Percentiles rank a stretch among this genome's conserved stretches.
phyloP scores from a whole-genome alignment of 352 stramenopile species.

The Globisporangium emineosum region DNA sequence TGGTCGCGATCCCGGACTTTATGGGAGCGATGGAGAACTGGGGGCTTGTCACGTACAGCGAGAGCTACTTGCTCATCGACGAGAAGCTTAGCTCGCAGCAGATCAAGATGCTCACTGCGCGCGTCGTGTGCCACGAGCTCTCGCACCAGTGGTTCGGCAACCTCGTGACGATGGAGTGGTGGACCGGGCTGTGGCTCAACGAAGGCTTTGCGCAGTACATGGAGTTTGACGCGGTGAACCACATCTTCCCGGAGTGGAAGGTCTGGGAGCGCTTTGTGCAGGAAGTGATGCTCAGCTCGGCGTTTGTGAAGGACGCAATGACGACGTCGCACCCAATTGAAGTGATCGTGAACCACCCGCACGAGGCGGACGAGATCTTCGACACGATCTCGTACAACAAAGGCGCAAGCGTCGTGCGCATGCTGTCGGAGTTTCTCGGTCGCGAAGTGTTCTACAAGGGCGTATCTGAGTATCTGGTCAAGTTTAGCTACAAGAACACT shows the following conservation, averaged over 20 bases:
- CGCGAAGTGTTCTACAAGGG: constrained; percentile 74
- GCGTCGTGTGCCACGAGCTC: constrained; percentile 96
- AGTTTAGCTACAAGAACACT: constrained; percentile 94
- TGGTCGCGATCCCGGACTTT: constrained; percentile 96
- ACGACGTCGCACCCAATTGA: constrained; percentile 93
- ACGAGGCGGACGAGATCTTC: constrained; percentile 98
- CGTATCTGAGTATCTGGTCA: constrained; percentile 93
- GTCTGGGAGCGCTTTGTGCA: constrained; percentile 96
- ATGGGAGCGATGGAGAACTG: constrained; percentile 95
- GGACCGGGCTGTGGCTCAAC: constrained; percentile 96
- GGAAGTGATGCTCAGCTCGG: constrained; percentile 59
- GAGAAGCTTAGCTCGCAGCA: constrained; percentile 53
- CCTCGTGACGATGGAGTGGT: constrained; percentile 98
- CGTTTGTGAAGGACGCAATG: constrained; percentile 91
- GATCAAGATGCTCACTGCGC: constrained; percentile 77
- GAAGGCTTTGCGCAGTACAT: constrained; percentile 97
- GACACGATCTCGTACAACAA: constrained; percentile 97
- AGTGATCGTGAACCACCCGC: constrained; percentile 89
- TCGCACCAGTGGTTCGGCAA: constrained; percentile 98
- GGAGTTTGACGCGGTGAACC: constrained; percentile 92
- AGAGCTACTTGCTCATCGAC: constrained; percentile 89
- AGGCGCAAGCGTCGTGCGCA: constrained; percentile 70
- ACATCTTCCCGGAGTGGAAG: constrained; percentile 92
- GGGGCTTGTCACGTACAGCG: constrained; percentile 95
- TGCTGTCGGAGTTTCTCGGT: constrained; percentile 71